Percentiles rank a stretch among this genome's conserved stretches.
Evolutionary conservation across 345 rosid genomes (phyloP).

Genomic region (Heritiera fomes): DNA sequence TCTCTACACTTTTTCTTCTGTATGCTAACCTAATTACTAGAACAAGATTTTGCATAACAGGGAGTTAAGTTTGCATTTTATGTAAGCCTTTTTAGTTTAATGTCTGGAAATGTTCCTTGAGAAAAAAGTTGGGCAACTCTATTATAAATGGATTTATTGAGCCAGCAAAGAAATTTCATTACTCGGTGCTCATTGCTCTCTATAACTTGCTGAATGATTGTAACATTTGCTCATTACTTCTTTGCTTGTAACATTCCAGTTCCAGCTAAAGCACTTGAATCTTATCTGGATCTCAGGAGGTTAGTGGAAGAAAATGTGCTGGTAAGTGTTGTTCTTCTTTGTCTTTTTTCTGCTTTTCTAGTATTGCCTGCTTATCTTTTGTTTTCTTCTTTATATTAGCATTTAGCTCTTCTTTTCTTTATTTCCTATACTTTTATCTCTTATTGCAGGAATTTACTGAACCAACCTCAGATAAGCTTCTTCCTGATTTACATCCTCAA

Average conservation of each 20-base stretch:
- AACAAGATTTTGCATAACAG: not conserved
- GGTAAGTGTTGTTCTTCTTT: conserved; percentile 39
- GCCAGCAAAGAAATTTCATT: not conserved
- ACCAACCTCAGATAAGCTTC: conserved; percentile 96
- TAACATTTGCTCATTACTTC: not conserved
- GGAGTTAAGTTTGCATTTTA: not conserved
- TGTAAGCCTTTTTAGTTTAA: conserved; percentile 1
- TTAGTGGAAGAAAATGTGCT: conserved; percentile 72
- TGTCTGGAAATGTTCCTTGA: not conserved
- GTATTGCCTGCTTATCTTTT: not conserved
- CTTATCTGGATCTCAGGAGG: conserved; percentile 84
- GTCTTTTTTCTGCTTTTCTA: not conserved
- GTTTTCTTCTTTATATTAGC: not conserved
- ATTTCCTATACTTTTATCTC: not conserved
- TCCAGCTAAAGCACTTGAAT: conserved; percentile 74
- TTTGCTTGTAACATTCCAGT: conserved; percentile 46
- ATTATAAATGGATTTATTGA: conserved; percentile 1
- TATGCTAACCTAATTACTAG: not conserved
- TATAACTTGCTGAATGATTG: not conserved
- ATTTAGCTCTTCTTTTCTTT: not conserved
- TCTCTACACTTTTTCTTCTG: not conserved
- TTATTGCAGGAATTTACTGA: conserved; percentile 74
- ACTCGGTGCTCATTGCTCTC: not conserved
- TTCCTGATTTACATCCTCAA: conserved; percentile 89
- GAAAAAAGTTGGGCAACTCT: not conserved